These are phyloP conservation scores for Eucalyptus cladocalyx DNA, from an alignment of 345 rosid genomes.

Conservation along the genomic window DNA sequence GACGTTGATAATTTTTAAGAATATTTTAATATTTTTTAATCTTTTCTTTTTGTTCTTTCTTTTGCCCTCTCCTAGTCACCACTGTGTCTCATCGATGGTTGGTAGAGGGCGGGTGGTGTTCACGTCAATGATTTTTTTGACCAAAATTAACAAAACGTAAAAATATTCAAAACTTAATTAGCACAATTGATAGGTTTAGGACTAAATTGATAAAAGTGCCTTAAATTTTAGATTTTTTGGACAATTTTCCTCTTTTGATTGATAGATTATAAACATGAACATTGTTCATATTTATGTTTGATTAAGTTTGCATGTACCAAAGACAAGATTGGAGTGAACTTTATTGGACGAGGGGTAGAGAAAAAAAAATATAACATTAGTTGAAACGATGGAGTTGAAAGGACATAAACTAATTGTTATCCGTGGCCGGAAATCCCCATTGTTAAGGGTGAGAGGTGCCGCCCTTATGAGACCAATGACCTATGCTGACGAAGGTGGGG, in stretches of 20 bases:
- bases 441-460: not conserved
- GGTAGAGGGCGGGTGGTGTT: accelerated
- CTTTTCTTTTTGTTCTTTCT: no score
- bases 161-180: no score
- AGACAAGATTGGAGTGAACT: not conserved
- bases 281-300: not conserved
- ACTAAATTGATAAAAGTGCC: no score
- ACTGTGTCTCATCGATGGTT: accelerated
- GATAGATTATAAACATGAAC: not conserved
- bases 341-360: not conserved
- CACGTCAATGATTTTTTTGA: accelerated
- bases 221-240: no score
- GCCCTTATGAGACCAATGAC: not conserved
- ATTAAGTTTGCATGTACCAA: not conserved
- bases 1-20: accelerated
- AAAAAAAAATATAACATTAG: not conserved
- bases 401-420: not conserved
- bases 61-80: not conserved
- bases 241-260: not conserved
- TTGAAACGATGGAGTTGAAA: not conserved
- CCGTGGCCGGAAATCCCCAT: not conserved
- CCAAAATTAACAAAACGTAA: no score
- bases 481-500: not conserved
- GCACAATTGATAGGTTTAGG: accelerated
- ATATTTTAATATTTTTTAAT: no score